A percentile compares a stretch with the other conserved stretches of the same genome.
Evolutionary conservation across 2,329 filamentous ascomycete species (phyloP).

Genomic region (Talaromyces rugulosus): DNA sequence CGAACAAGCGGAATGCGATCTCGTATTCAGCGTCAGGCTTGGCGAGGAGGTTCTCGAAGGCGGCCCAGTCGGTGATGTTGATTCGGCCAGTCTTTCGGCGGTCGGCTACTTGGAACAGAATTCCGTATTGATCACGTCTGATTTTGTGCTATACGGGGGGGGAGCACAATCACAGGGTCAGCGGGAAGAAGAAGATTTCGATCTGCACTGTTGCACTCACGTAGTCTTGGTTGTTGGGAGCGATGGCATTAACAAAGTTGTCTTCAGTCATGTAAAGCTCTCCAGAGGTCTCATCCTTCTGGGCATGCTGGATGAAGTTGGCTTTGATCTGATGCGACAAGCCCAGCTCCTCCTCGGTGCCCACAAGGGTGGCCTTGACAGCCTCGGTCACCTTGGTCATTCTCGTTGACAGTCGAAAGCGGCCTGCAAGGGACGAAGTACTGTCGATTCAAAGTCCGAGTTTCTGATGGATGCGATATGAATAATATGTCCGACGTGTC

Average conservation of each 20-base stretch:
- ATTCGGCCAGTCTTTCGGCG: slow-evolving; percentile 68
- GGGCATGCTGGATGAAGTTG: slow-evolving; percentile 71
- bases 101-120: slow-evolving; percentile 91
- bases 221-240: slow-evolving; percentile 82
- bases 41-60: slow-evolving; percentile 87
- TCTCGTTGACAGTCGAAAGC: neutral
- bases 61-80: slow-evolving; percentile 78
- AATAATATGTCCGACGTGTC: neutral
- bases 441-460: neutral
- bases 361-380: slow-evolving; percentile 77
- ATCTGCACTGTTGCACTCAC: slow-evolving; percentile 53
- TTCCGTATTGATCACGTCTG: slow-evolving; percentile 87
- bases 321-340: slow-evolving; percentile 71
- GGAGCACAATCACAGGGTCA: slow-evolving; percentile 1
- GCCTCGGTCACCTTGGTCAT: slow-evolving; percentile 59
- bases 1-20: slow-evolving; percentile 95
- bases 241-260: slow-evolving; percentile 89
- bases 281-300: slow-evolving; percentile 68
- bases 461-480: neutral
- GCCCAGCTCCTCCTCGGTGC: slow-evolving; percentile 54
- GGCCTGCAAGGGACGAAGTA: neutral
- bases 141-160: slow-evolving; percentile 76
- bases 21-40: slow-evolving; percentile 99
- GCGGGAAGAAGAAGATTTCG: neutral
- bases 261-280: slow-evolving; percentile 76